A percentile compares a stretch with the other conserved stretches of the same genome.
phyloP scores from a whole-genome alignment of 2,329 filamentous ascomycete genomes.

The Colletotrichum tropicicola region DNA sequence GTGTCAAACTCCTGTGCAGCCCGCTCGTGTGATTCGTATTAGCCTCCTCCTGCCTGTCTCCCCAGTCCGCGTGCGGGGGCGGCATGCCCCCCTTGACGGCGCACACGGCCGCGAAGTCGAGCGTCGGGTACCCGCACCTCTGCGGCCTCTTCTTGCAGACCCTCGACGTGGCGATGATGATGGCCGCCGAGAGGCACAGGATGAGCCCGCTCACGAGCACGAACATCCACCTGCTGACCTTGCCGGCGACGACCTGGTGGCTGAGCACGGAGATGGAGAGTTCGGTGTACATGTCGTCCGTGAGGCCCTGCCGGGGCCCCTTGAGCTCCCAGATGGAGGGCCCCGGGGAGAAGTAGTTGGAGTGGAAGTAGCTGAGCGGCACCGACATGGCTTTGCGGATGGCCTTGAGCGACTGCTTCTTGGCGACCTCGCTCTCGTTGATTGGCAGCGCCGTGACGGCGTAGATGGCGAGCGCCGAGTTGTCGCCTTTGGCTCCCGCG shows the following conservation, averaged over 20 bases:
- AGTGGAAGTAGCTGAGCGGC: conserved; percentile 24
- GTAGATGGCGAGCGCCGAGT: conserved; percentile 25
- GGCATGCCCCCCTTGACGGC: conserved; percentile 13
- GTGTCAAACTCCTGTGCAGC: conserved; percentile 14
- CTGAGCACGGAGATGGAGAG: conserved; percentile 20
- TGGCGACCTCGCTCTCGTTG: conserved; percentile 25
- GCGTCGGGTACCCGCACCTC: conserved; percentile 23
- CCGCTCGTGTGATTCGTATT: neutral
- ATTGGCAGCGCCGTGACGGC: conserved; percentile 25
- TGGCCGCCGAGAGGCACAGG: neutral
- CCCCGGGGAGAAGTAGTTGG: conserved; percentile 9
- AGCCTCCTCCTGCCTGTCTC: neutral
- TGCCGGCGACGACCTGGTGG: conserved; percentile 22
- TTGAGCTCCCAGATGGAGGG: conserved; percentile 20
- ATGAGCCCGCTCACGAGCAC: conserved; percentile 9
- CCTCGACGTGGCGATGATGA: conserved; percentile 16
- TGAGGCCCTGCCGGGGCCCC: conserved; percentile 2
- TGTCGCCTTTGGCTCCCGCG: conserved; percentile 6
- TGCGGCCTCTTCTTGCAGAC: conserved; percentile 20
- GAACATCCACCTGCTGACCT: conserved; percentile 18
- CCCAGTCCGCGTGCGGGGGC: neutral
- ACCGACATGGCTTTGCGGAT: conserved; percentile 25
- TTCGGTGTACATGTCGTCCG: conserved; percentile 21
- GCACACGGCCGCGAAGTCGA: conserved; percentile 26
- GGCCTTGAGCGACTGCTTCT: conserved; percentile 19